These are phyloP conservation scores for Aspergillus sp. DNA, from an alignment of 2,329 filamentous ascomycete genomes.

Conservation along the genomic window DNA sequence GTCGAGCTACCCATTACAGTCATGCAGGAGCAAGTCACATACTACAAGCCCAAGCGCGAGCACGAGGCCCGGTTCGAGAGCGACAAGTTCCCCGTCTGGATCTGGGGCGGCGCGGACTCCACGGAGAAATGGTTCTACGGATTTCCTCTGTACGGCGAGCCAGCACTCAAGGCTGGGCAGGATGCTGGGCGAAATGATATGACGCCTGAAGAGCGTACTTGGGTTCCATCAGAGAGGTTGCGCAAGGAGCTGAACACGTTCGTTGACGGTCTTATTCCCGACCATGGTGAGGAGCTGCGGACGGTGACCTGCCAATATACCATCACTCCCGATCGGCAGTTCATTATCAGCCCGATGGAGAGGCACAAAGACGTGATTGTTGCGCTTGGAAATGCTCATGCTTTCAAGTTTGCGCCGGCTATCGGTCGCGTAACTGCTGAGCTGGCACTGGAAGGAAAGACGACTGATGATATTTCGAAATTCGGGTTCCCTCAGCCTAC, in stretches of 20 bases:
- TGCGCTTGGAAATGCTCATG: background rate
- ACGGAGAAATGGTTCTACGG: background rate
- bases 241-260: background rate
- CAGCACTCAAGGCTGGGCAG: background rate
- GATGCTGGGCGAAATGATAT: background rate
- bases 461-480: background rate
- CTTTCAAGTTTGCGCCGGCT: background rate
- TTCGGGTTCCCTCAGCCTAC: background rate
- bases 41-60: background rate
- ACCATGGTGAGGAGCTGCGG: background rate
- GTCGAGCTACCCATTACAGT: background rate
- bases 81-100: background rate
- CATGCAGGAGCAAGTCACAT: background rate
- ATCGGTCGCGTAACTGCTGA: background rate
- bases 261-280: background rate
- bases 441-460: background rate
- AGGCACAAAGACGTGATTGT: background rate
- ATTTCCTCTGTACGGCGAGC: background rate
- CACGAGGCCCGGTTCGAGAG: background rate
- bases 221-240: background rate
- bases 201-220: background rate
- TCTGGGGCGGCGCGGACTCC: background rate
- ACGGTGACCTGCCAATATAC: background rate
- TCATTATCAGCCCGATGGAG: background rate
- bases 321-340: background rate